Conservation (phyloP, 306 rosid species). For the Pterocarpus santalinus region DNA sequence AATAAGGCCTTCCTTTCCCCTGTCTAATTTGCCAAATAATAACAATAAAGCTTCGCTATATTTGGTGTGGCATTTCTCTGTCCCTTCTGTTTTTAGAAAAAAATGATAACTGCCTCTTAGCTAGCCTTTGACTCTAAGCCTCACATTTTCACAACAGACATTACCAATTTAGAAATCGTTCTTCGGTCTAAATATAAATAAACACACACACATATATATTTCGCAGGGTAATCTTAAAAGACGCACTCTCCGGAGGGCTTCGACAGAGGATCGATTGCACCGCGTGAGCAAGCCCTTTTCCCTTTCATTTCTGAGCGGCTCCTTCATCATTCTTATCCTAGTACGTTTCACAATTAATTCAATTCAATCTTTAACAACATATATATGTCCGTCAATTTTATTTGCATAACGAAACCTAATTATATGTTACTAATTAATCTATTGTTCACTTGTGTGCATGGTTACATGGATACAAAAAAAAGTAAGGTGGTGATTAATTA, state of each 20-base stretch:
- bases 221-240: neutral
- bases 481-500: constrained; percentile 35
- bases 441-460: neutral
- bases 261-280: constrained; percentile 20
- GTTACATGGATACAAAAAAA: no score
- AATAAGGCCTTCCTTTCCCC: constrained; percentile 31
- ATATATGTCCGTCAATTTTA: no score
- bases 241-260: constrained; percentile 38
- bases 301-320: constrained; percentile 32
- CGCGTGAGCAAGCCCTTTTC: constrained; percentile 32
- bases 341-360: neutral
- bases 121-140: constrained; percentile 49
- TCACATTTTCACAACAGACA: constrained; percentile 37
- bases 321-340: neutral
- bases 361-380: no score
- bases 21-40: neutral
- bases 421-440: neutral
- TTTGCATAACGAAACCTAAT: no score
- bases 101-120: neutral
- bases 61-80: constrained; percentile 37
- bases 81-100: constrained; percentile 31
- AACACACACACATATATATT: neutral
- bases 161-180: constrained; percentile 37
- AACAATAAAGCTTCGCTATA: neutral
- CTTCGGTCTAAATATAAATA: constrained; percentile 1